Evolutionary conservation across 176 grass and related monocot species (phyloP), one percentile per base, ranked within the genome.

Genomic region (Hyparrhenia diplandra): DNA sequence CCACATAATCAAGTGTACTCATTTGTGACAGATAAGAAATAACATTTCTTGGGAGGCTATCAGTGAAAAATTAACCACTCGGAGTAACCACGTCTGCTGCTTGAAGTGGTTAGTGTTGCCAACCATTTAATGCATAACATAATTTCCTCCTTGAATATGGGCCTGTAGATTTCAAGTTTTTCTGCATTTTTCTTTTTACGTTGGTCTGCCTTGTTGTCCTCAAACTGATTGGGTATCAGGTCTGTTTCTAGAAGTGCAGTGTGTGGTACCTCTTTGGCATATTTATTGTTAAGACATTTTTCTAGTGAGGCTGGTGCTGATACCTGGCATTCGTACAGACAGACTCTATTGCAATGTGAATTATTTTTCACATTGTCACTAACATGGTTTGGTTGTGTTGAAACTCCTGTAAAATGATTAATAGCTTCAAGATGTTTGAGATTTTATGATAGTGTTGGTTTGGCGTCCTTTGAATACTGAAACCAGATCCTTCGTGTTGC

Each of bases 1-100:
- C 13, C 24, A 49, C 37, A 61, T 82, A 55, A 84, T 75, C 40
- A 32, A n/a, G 8, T 87, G 18, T 95, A 37, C 9, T 85, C 57
- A 79, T 88, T 69, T 54, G 40, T 79, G 69, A 79, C 85, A 98
- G 92, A 37, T 92, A 59, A 88, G 74, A 73, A 86, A 94, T 27
- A 94, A 98, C 88, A 94, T 98, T 75, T 65, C 88, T 59, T 98
- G 95, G 89, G 88, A 91, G 77, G 86, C 90, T 66, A 92, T 98
- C 79, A 89, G 91, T 87, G 78, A 89, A 5, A 94, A 94, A 89
- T 83, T 98, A 85, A 41, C 47, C 55, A 98, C 92, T 64, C 86
- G 92, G 67, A 78, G 5, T 52, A 25, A 54, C 34, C 10, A 52
- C 35, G 7, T 4, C 65, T 90, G 92, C 65, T 91, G 92, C 67